phyloP scores from a whole-genome alignment of 805 yeast species.

The Clavispora asparagi region DNA sequence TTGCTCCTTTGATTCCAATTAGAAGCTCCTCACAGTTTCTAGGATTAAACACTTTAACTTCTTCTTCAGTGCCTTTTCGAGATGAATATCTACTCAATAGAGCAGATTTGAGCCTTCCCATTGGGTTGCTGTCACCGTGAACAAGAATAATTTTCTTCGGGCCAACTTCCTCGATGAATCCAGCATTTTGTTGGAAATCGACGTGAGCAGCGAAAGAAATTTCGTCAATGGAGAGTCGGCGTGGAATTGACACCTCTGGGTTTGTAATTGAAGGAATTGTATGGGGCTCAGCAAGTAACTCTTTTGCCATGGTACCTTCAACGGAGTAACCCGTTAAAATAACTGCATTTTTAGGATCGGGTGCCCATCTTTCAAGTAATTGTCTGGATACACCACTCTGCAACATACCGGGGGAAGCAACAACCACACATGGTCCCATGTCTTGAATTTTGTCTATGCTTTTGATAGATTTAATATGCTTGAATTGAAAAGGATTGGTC shows the following conservation, averaged over 20 bases:
- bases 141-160: conserved; percentile 86
- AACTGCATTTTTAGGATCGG: conserved; percentile 85
- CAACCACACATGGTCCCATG: conserved; percentile 90
- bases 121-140: conserved; percentile 97
- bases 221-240: conserved; percentile 84
- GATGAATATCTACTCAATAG: conserved; percentile 78
- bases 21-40: conserved; percentile 78
- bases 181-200: conserved; percentile 88
- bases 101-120: conserved; percentile 96
- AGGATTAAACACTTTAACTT: conserved; percentile 88
- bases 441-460: conserved; percentile 84
- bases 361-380: conserved; percentile 92
- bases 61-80: conserved; percentile 79
- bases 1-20: conserved; percentile 75
- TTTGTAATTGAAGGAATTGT: conserved; percentile 82
- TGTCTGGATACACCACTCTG: conserved; percentile 94
- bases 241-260: conserved; percentile 78
- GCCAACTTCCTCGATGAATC: conserved; percentile 81
- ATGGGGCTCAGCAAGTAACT: conserved; percentile 78
- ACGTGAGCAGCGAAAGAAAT: conserved; percentile 99
- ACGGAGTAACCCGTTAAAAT: conserved; percentile 95
- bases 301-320: conserved; percentile 97
- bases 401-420: conserved; percentile 98
- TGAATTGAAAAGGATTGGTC: conserved; percentile 83
- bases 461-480: conserved; percentile 73